Conservation (phyloP, 345 rosid genomes). For the Rhizophora apiculata region DNA sequence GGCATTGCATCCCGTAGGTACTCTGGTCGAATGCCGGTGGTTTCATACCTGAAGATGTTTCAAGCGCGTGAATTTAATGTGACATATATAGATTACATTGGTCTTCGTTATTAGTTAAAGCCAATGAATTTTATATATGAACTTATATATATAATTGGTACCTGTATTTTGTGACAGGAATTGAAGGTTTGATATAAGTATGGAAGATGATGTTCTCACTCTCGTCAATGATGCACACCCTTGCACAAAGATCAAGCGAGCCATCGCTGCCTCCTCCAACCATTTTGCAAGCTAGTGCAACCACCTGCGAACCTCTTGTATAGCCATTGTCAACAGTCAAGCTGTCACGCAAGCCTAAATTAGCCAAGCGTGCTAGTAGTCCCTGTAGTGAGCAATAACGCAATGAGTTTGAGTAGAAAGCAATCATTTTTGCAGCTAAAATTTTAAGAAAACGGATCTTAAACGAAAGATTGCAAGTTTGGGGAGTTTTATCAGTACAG, state of each 20-base stretch:
- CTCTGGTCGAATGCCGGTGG: constrained; percentile 77
- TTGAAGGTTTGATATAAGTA: constrained; percentile 63
- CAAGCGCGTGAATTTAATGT: background rate
- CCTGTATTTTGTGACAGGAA: constrained; percentile 80
- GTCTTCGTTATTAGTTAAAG: background rate
- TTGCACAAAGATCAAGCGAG: constrained; percentile 69
- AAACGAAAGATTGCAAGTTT: background rate
- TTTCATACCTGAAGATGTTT: constrained; percentile 53
- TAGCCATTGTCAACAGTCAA: constrained; percentile 40
- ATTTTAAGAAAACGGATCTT: background rate
- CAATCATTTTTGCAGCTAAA: background rate
- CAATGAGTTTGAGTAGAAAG: background rate
- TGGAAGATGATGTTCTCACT: constrained; percentile 71
- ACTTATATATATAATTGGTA: constrained; percentile 1
- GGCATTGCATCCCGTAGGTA: constrained; percentile 71
- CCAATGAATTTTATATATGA: background rate
- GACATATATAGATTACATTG: no score
- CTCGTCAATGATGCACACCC: constrained; percentile 79
- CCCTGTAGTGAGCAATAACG: constrained; percentile 37
- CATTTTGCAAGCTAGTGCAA: constrained; percentile 86
- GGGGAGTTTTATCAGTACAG: constrained; percentile 26
- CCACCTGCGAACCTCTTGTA: constrained; percentile 49
- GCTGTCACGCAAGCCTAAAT: constrained; percentile 61
- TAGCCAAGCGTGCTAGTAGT: constrained; percentile 48
- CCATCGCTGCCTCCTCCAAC: constrained; percentile 96